Percentiles rank a stretch among this genome's conserved stretches.
phyloP scores from a whole-genome alignment of 257 asterid species.

The Forsythia suspensa region DNA sequence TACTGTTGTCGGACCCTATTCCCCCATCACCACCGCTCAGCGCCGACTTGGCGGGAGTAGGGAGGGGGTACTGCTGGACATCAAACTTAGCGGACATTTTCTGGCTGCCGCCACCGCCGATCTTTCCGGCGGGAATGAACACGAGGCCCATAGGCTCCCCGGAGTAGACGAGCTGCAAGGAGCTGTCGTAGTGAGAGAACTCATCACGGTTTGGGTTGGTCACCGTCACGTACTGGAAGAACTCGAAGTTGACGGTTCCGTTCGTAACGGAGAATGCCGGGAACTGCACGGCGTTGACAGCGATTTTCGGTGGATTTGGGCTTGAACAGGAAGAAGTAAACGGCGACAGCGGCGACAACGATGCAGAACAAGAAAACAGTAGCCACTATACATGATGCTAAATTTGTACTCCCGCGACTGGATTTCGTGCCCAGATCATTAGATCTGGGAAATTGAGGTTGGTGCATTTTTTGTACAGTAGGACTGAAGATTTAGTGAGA shows the following conservation, averaged over 20 bases:
- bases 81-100: conserved; percentile 86
- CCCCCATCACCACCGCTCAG: conserved; percentile 26
- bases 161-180: conserved; percentile 79
- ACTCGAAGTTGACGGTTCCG: conserved; percentile 79
- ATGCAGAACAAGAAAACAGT: conserved; percentile 66
- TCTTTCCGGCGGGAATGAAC: conserved; percentile 89
- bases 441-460: conserved; percentile 58
- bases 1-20: neutral
- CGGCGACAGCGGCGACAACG: conserved; percentile 59
- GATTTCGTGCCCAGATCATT: conserved; percentile 30
- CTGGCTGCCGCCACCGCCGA: conserved; percentile 74
- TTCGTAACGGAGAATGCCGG: conserved; percentile 77
- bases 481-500: conserved; percentile 4
- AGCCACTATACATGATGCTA: conserved; percentile 84
- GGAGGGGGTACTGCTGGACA: conserved; percentile 67
- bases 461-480: conserved; percentile 36
- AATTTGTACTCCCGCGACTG: conserved; percentile 54
- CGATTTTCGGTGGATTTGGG: conserved; percentile 79
- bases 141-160: conserved; percentile 84
- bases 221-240: conserved; percentile 85
- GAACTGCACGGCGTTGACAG: conserved; percentile 84
- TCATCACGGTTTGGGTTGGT: conserved; percentile 87
- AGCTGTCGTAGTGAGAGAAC: conserved; percentile 95
- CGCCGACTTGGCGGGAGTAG: conserved; percentile 42
- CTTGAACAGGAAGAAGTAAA: conserved; percentile 73